Base-by-base conservation (phyloP, 1,139 yeast genomes). In the Candida tropicalis region DNA sequence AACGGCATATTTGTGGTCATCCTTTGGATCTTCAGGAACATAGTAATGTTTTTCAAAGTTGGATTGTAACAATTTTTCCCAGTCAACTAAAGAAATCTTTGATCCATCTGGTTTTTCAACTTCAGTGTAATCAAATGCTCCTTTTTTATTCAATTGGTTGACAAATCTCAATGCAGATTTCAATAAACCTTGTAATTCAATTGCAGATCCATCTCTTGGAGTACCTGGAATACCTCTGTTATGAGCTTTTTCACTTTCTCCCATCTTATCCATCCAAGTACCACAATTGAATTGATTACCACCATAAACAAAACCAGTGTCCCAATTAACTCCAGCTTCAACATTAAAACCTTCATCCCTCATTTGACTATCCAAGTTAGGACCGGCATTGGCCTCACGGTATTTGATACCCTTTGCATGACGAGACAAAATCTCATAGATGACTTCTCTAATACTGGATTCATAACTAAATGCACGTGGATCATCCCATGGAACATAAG, bases 221-320 rank as follows among this genome's bases (percentile, higher is more conserved):
- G 99, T 93, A 2, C 98, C 99, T 0, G 99, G 99, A 32, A 79
- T 73, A 12, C 99, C 99, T 57, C 84, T 86, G 47, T 82, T 84
- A 1, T 87, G 86, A 0, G 99, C 97, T 46, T 66, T 71, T 40
- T 66, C 81, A 58, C 96, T 87, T 67, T 93, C 99, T 16, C 99
- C 99, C 98, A 93, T 93, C 68, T 93, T 93, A 66, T 93, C 99
- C 97, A 91, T 93, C 99, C 99, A 93, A 0, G 99, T 93, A 17
- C 99, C 99, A 69, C 99, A 93, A 59, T 93, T 93, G 62, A 68
- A 79, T 61, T 87, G 96, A 42, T 88, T 87, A 1, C 99, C 99
- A 38, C 99, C 99, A 63, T 82, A 87, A 5, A 91, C 72, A 37
- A 93, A 68, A 0, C 99, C 99, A 20, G 87, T 90, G 0, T 70